phyloP scores from a whole-genome alignment of 371 early-diverging fungal species.

The Haplosporangium sp. region DNA sequence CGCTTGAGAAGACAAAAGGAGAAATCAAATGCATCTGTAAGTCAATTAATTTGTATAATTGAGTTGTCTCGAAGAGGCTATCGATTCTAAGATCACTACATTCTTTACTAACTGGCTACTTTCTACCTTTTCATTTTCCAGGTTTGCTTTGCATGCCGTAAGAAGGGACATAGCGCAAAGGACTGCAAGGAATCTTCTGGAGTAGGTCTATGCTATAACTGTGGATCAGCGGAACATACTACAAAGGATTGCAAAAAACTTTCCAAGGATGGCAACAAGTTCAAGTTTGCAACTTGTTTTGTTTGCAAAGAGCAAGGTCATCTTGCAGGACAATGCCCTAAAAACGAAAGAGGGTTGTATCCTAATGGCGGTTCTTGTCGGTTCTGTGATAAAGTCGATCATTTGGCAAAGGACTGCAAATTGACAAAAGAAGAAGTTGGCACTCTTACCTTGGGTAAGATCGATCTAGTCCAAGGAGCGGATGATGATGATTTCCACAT shows the following conservation, averaged over 20 bases:
- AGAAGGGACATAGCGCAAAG: slow-evolving; percentile 85
- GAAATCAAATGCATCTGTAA: slow-evolving; percentile 38
- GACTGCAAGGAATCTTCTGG: slow-evolving; percentile 77
- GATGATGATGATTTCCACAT: slow-evolving; percentile 87
- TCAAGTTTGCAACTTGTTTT: slow-evolving; percentile 86
- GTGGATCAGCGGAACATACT: slow-evolving; percentile 88
- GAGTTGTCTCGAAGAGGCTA: too few species aligned
- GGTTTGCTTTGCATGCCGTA: slow-evolving; percentile 89
- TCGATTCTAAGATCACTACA: too few species aligned
- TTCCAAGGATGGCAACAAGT: slow-evolving; percentile 66
- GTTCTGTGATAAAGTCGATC: slow-evolving; percentile 87
- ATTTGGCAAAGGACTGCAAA: slow-evolving; percentile 88
- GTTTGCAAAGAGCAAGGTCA: slow-evolving; percentile 90
- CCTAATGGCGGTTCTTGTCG: slow-evolving; percentile 93
- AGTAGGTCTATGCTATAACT: slow-evolving; percentile 85
- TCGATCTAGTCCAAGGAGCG: slow-evolving; percentile 78
- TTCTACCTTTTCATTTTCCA: slow-evolving; percentile 15
- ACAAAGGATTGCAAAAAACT: slow-evolving; percentile 79
- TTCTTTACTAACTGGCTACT: too few species aligned
- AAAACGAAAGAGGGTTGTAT: slow-evolving; percentile 91
- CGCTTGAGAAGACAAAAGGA: slow-evolving; percentile 53
- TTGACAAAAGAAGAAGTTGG: slow-evolving; percentile 73
- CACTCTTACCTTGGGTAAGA: slow-evolving; percentile 72
- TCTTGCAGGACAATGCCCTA: slow-evolving; percentile 81
- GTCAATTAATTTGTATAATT: neutral